Base-by-base conservation (phyloP, 1,139 yeast genomes). In the Zhuliangozyma blackwelliae region DNA sequence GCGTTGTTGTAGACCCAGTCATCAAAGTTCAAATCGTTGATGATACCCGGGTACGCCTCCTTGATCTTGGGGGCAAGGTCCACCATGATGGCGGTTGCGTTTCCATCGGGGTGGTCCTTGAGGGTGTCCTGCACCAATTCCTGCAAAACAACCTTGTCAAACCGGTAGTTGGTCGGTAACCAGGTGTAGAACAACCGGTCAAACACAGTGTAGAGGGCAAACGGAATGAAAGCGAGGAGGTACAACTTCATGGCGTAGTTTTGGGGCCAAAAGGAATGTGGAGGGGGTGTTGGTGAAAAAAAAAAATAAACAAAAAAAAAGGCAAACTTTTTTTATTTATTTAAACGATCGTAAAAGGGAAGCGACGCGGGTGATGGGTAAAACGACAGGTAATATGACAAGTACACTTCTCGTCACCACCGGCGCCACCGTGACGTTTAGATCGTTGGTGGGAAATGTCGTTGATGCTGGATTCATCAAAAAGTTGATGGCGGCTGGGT, bases 1-100 rank as follows among this genome's bases (percentile, higher is more conserved):
- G 98, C 98, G 54, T 88, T 89, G 74, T 90, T 92, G 76, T 82
- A 90, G 37, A 92, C 82, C 97, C 97, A 92, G 50, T 89, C 92
- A 35, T 85, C 83, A 40, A 72, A 71, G 54, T 80, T 77, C 50
- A 83, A 69, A 43, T 77, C 79, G 57, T 84, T 86, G 60, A 89
- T 76, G 47, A 75, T 57, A 20, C 78, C 77, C 1, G 75, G 73
- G 56, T 90, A 92, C 39, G 70, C 77, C 2, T 61, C 69, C 49
- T 80, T 72, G 46, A 92, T 60, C 35, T 66, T 70, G 2, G 73
- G 72, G 25, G 87, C 77, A 44, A 92, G 68, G 28, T 75, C 82
- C 20, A 63, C 56, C 65, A 92, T 69, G 33, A 79, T 64, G 25
- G 74, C 81, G 3, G 86, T 74, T 29, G 83, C 71, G 49, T 80